Base-by-base conservation (phyloP, 768 basidiomycete genomes). In the Mycena albidolilacea region DNA sequence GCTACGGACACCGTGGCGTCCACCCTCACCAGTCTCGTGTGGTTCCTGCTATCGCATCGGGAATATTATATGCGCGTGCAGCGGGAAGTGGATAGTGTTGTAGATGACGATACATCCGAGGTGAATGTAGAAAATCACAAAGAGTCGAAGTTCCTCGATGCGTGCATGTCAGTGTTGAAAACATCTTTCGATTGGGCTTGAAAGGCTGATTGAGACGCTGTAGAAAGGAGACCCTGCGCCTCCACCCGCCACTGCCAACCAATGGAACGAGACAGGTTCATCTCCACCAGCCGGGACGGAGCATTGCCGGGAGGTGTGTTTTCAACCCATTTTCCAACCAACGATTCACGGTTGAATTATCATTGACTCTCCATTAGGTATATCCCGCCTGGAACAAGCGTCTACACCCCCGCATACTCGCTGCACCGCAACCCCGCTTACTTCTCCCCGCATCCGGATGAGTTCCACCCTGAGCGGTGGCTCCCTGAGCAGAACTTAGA, bases 181-280 rank as follows among this genome's bases (percentile, higher is more conserved):
- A 30, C 30, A 37, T 73, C 19, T 21, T 8, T 12, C 61, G 21
- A 35, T 67, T 59, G 44, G 41, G 60, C 4, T 43, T 43, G 10
- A 9, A 43, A 43, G 14, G 17, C 48, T 21, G 55, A 48, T 46
- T 46, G 7, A 62, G 14, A 37, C 62, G 30, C 30, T 30, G 30
- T 67, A 90, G 89, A 72, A 88, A 89, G 52, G 89, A 90, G 65
- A 80, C 84, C 0, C 78, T 90, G 41, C 84, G 89, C 41, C 80
- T 90, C n/a, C 83, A 84, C 67, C 87, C 89, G 14, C 84, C 90
- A 6, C 76, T 90, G 35, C 82, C 88, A 55, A 84, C 54, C 80
- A 83, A 54, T 84, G 87, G 75, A 10, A 14, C 54, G 77, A 79
- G 44, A 77, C 81, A 14, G 79, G 80, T 7, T 77, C 66, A 70